These are phyloP conservation scores for Pseudocercospora ulei DNA, from an alignment of 2,329 filamentous ascomycete genomes.

Conservation along the genomic window DNA sequence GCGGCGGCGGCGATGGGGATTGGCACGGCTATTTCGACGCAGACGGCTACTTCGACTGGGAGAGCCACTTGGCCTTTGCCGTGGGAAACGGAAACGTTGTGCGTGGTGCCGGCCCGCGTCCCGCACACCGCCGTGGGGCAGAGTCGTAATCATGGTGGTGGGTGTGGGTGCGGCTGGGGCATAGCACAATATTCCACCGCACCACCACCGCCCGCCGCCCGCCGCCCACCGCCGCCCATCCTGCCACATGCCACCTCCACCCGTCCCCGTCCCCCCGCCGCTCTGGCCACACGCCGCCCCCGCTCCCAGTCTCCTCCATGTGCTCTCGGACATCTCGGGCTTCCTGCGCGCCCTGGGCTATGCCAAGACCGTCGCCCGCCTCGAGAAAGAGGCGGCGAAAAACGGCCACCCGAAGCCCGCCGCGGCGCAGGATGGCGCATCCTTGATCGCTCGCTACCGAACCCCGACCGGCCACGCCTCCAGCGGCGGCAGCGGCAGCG, in stretches of 20 bases:
- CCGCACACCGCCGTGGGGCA: no score
- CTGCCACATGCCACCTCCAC: no score
- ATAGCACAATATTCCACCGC: no score
- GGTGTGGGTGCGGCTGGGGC: no score
- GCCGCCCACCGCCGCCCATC: no score
- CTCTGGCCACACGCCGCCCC: slow-evolving; percentile 17
- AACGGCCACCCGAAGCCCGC: slow-evolving; percentile 22
- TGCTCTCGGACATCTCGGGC: slow-evolving; percentile 27
- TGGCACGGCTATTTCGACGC: not conserved
- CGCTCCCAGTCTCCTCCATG: slow-evolving; percentile 17
- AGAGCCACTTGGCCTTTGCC: no score
- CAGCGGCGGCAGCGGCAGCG: slow-evolving; percentile 18
- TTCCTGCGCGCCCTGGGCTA: slow-evolving; percentile 32
- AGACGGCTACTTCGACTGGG: no score
- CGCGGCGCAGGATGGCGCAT: not conserved
- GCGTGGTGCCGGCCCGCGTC: no score
- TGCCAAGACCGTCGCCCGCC: slow-evolving; percentile 27
- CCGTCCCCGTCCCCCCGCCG: slow-evolving; percentile 5
- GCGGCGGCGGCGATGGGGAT: not conserved
- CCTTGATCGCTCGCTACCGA: slow-evolving; percentile 26
- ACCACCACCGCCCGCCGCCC: no score
- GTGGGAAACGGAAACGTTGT: no score
- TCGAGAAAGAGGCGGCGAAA: slow-evolving; percentile 31
- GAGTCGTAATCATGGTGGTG: no score
- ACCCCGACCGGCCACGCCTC: slow-evolving; percentile 6